Evolutionary conservation across 2,329 filamentous ascomycete genomes (phyloP).

Genomic region (Scopulariopsis brevicaulis): DNA sequence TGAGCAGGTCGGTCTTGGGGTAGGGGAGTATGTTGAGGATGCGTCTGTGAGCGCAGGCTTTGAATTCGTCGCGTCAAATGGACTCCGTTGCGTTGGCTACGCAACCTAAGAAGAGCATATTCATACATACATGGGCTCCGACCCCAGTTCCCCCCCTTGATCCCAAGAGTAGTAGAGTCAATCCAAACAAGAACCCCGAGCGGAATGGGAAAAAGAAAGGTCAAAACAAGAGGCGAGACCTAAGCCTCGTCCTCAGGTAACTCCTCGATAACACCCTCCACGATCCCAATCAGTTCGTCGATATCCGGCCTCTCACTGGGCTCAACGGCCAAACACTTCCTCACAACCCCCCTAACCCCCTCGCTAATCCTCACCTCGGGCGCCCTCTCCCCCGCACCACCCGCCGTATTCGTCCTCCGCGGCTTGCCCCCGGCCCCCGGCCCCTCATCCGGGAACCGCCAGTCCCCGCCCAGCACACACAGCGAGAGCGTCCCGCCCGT

Average conservation of each 20-base stretch:
- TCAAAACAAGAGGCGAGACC: too few relatives aligned
- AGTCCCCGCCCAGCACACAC: conserved; percentile 87
- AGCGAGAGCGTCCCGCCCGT: conserved; percentile 89
- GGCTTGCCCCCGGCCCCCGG: conserved; percentile 26
- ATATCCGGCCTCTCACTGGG: conserved; percentile 80
- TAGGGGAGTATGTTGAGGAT: too few relatives aligned
- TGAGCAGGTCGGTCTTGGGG: too few relatives aligned
- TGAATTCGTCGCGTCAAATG: too few relatives aligned
- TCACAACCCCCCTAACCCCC: conserved; percentile 74
- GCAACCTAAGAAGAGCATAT: too few relatives aligned
- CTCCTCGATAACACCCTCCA: conserved; percentile 60
- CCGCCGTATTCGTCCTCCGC: conserved; percentile 21
- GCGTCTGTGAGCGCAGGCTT: too few relatives aligned
- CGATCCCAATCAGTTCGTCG: conserved; percentile 67
- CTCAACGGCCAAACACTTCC: conserved; percentile 78
- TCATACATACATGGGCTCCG: too few relatives aligned
- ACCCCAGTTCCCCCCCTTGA: too few relatives aligned
- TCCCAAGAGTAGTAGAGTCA: too few relatives aligned
- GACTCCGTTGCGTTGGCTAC: too few relatives aligned
- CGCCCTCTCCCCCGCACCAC: conserved; percentile 12
- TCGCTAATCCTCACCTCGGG: conserved; percentile 54
- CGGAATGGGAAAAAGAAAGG: too few relatives aligned
- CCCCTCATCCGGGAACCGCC: conserved; percentile 89
- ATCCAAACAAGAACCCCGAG: too few relatives aligned
- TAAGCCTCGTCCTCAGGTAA: conserved; percentile 45